These are phyloP conservation scores for Beauveria asiatica DNA, from an alignment of 2,329 filamentous ascomycete genomes.

Conservation along the genomic window DNA sequence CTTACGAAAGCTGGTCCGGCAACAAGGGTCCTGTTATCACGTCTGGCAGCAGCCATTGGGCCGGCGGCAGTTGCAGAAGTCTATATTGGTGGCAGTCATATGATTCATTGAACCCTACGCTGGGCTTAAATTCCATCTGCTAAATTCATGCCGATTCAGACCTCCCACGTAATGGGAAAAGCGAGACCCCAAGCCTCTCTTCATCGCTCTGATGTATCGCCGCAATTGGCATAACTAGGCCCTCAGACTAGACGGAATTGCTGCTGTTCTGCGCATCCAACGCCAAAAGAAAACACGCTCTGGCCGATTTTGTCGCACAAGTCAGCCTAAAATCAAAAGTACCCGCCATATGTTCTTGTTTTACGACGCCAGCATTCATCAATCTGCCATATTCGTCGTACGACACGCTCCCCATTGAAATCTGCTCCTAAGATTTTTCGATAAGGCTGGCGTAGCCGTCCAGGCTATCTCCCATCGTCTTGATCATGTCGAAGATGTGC, in stretches of 20 bases:
- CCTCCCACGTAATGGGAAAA: too few relatives aligned
- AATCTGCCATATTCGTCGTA: background rate
- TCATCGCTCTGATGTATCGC: background rate
- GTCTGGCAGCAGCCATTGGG: too few relatives aligned
- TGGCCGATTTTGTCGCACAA: background rate
- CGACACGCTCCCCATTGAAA: background rate
- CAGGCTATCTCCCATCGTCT: constrained; percentile 47
- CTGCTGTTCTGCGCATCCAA: background rate
- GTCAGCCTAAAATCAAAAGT: background rate
- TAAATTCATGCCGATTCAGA: background rate
- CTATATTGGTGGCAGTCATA: background rate
- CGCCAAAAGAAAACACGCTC: background rate
- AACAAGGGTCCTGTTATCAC: too few relatives aligned
- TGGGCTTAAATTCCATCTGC: background rate
- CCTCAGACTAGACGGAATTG: background rate
- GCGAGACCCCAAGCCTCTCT: too few relatives aligned
- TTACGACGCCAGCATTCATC: background rate
- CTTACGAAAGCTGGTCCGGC: too few relatives aligned
- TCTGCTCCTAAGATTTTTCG: constrained; percentile 31
- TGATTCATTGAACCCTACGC: too few relatives aligned
- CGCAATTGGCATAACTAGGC: background rate
- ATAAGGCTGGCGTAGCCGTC: constrained; percentile 49
- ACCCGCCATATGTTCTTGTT: background rate
- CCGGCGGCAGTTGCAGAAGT: too few relatives aligned
- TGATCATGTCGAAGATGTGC: constrained; percentile 53